Percentiles rank a stretch among this genome's conserved stretches.
Conservation (phyloP, 2,329 filamentous ascomycete genomes). For the Bipolaris bicolor region DNA sequence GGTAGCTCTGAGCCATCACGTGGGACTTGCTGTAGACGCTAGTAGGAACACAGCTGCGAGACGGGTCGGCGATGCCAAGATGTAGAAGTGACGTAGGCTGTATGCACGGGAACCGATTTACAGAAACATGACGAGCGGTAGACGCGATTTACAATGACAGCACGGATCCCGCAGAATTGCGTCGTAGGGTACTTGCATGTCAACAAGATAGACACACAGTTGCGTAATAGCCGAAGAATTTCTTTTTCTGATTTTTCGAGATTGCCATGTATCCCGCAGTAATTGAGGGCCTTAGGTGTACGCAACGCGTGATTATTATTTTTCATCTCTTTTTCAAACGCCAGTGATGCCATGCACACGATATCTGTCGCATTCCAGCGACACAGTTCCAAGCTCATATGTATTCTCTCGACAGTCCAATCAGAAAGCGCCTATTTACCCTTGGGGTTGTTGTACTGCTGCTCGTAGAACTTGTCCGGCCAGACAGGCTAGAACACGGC, state of each 20-base stretch:
- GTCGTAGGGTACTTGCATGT: neutral
- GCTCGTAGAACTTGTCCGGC: constrained; percentile 42
- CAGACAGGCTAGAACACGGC: constrained; percentile 27
- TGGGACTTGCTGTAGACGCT: constrained; percentile 67
- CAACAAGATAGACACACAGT: neutral
- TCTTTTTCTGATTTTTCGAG: constrained; percentile 1
- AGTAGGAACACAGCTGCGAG: constrained; percentile 66
- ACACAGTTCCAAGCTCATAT: constrained; percentile 3
- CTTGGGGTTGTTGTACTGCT: constrained; percentile 41
- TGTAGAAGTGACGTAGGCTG: constrained; percentile 30
- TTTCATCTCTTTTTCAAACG: constrained; percentile 10
- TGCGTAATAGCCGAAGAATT: neutral
- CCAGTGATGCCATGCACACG: constrained; percentile 10
- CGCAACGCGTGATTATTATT: constrained; percentile 2
- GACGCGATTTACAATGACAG: neutral
- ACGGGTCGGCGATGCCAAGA: constrained; percentile 48
- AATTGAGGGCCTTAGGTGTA: neutral
- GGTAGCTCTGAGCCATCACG: constrained; percentile 71
- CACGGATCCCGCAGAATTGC: neutral
- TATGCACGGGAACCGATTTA: neutral
- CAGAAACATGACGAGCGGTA: neutral
- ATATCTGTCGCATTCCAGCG: neutral
- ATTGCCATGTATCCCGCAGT: neutral
- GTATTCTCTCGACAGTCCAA: neutral
- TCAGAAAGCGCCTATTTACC: constrained; percentile 34